phyloP scores from a whole-genome alignment of 495 filamentous ascomycete species.

The Aspergillus affinis region DNA sequence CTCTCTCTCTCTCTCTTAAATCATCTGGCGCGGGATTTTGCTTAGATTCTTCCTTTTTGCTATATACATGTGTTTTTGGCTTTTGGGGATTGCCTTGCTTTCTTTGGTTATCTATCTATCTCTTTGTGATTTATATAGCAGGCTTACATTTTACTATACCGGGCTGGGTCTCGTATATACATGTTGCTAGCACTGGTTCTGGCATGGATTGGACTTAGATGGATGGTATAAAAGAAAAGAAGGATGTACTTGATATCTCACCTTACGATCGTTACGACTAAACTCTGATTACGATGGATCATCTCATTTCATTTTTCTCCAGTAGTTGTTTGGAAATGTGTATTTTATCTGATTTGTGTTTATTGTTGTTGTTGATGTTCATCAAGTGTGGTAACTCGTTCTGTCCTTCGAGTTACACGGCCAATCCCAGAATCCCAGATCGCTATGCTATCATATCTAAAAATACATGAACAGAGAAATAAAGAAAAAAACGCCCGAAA shows the following conservation, averaged over 20 bases:
- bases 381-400: neutral
- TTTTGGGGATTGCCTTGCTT: slow-evolving; percentile 3
- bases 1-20: too few relatives aligned
- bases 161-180: neutral
- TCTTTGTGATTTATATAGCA: neutral
- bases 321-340: neutral
- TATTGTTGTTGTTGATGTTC: neutral
- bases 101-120: slow-evolving; percentile 1
- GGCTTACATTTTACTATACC: too few relatives aligned
- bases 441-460: slow-evolving; percentile 6
- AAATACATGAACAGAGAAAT: neutral
- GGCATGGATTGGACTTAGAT: neutral
- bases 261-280: neutral
- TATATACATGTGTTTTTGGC: neutral
- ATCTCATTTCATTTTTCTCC: neutral
- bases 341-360: neutral
- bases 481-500: neutral
- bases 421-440: neutral
- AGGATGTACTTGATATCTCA: neutral
- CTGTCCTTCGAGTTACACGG: neutral
- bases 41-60: neutral
- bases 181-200: neutral
- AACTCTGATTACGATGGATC: neutral
- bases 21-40: neutral
- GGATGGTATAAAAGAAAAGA: neutral